Base-by-base conservation (phyloP, 2,329 filamentous ascomycete genomes). In the Harringtonia aguacate region DNA sequence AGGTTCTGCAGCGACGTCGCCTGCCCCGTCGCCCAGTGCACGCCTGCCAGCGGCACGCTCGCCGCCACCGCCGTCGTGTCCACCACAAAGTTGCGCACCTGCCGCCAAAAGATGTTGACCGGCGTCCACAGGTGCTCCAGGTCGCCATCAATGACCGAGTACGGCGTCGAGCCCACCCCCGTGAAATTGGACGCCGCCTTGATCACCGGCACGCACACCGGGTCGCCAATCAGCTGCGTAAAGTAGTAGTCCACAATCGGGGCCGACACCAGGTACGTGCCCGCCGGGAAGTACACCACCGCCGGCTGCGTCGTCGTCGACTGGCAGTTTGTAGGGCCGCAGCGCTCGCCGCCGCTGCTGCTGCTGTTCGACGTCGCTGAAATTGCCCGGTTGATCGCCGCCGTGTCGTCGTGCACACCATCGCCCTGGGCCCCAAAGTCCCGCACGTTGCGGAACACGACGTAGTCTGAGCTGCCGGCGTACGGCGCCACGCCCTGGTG, bases 381-480 rank as follows among this genome's bases (percentile, higher is more conserved):
- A 46, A 92, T 70, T 14, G 84, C 73, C 17, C 63, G 64, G 56
- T 88, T 82, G 47, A 92, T 75, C n/a, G 75, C 77, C 10, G 66
- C 67, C 2, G 86, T 88, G 56, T 92, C 86, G 51, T 92, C 86
- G 1, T 82, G 79, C 2, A 59, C 57, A 24, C 84, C 86, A 53
- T 92, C 84, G 49, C 86, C 86, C 53, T 70, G 77, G 43, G 81
- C 83, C 36, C 84, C 83, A 17, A 41, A 52, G 41, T 51, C 49
- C 37, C 48, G 47, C 35, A 52, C 50, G 39, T 49, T 52, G 43
- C 50, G 50, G 43, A 51, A 52, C 17, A 52, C 49, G n/a, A 39
- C 15, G 31, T 52, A 52, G 34, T 21, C 39, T 4, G 33, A 17
- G 33, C 9, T 24, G 30, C 31, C 24, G 8, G 38, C 41, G 35